A percentile compares a stretch with the other conserved stretches of the same genome.
Conservation (phyloP, 345 rosid genomes). For the Eucalyptus rudis region DNA sequence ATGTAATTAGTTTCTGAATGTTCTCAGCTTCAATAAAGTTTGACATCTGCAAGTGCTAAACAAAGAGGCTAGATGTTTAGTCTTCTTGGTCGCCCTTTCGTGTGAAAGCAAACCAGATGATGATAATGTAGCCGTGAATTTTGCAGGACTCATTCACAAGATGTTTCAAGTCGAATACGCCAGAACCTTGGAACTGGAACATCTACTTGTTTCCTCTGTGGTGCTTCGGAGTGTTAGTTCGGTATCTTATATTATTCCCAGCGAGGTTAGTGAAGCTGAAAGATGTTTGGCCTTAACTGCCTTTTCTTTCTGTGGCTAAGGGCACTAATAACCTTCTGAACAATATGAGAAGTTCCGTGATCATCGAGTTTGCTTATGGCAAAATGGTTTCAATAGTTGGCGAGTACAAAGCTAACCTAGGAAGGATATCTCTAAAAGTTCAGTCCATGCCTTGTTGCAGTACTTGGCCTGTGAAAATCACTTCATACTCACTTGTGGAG, state of each 20-base stretch:
- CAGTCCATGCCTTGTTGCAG: neutral
- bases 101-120: neutral
- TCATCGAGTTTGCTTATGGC: neutral
- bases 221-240: conserved; percentile 75
- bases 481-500: neutral
- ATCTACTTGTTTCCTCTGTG: conserved; percentile 84
- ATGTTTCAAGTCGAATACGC: conserved; percentile 87
- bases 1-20: conserved; percentile 23
- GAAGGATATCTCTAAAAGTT: neutral
- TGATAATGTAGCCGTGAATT: neutral
- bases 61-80: neutral
- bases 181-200: conserved; percentile 99
- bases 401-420: neutral
- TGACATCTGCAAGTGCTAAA: neutral
- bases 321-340: neutral
- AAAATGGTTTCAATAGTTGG: neutral
- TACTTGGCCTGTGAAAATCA: neutral
- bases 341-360: neutral
- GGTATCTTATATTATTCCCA: conserved; percentile 78
- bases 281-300: neutral
- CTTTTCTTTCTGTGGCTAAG: neutral
- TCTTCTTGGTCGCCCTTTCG: neutral
- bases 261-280: conserved; percentile 31
- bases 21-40: neutral
- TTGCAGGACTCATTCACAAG: conserved; percentile 80